These are phyloP conservation scores for Adansonia madagascariensis DNA, from an alignment of 441 rosid species.

Conservation along the genomic window DNA sequence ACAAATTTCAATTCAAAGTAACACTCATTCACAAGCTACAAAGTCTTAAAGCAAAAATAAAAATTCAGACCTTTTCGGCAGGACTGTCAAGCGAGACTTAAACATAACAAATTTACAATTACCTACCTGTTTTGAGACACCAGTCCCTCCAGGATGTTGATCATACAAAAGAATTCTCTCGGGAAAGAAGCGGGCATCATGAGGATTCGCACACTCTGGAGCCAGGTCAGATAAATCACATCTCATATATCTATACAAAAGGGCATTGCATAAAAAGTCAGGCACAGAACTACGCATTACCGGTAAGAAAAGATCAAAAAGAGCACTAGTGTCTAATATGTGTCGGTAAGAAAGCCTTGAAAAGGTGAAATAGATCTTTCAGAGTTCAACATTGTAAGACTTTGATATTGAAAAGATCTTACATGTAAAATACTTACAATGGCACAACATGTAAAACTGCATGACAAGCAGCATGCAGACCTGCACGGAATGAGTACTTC, in stretches of 20 bases:
- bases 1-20: background rate
- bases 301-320: conserved; percentile 7
- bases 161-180: conserved; percentile 86
- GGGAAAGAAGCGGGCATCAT: conserved; percentile 60
- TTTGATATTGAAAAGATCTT: background rate
- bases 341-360: conserved; percentile 5
- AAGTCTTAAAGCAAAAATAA: background rate
- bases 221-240: conserved; percentile 92
- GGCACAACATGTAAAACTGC: conserved; percentile 85
- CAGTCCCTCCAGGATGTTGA: conserved; percentile 93
- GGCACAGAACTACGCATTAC: background rate
- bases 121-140: conserved; percentile 75
- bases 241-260: conserved; percentile 58
- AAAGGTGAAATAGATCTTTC: conserved; percentile 7
- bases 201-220: conserved; percentile 87
- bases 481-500: conserved; percentile 56
- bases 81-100: conserved; percentile 16
- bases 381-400: background rate
- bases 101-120: background rate
- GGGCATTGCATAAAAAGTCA: conserved; percentile 32
- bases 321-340: background rate
- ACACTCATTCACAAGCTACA: background rate
- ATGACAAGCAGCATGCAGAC: conserved; percentile 95
- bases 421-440: conserved; percentile 49
- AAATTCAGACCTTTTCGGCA: background rate